Conservation (phyloP, 2,329 filamentous ascomycete genomes). For the Waltergamsia citrina region DNA sequence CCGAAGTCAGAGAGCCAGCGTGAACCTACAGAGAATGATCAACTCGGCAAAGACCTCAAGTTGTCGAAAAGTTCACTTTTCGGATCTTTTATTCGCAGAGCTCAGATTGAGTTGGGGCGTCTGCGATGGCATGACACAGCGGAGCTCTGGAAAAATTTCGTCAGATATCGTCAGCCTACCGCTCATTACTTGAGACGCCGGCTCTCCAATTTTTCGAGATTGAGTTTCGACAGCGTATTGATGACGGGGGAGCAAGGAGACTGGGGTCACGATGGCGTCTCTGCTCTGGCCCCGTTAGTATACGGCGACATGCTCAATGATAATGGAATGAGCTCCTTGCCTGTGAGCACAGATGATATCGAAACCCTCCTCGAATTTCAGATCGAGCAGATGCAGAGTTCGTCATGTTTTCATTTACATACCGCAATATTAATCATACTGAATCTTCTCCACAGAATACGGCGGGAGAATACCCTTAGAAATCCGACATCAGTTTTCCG, state of each 20-base stretch:
- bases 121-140: slow-evolving; percentile 72
- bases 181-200: slow-evolving; percentile 55
- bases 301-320: slow-evolving; percentile 44
- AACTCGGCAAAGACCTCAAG: too few species aligned
- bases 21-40: too few species aligned
- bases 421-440: slow-evolving; percentile 7
- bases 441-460: slow-evolving; percentile 55
- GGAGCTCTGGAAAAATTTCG: slow-evolving; percentile 73
- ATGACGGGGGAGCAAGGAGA: slow-evolving; percentile 37
- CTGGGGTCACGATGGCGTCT: slow-evolving; percentile 32
- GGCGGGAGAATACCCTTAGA: slow-evolving; percentile 70
- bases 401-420: slow-evolving; percentile 10
- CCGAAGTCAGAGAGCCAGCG: slow-evolving; percentile 48
- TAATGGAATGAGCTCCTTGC: slow-evolving; percentile 24
- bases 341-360: slow-evolving; percentile 68
- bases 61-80: slow-evolving; percentile 69
- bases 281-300: slow-evolving; percentile 33
- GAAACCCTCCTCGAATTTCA: slow-evolving; percentile 80
- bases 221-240: slow-evolving; percentile 50
- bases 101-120: slow-evolving; percentile 69
- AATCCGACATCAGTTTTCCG: slow-evolving; percentile 61
- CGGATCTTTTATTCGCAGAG: slow-evolving; percentile 69
- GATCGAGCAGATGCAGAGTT: slow-evolving; percentile 78
- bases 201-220: slow-evolving; percentile 45
- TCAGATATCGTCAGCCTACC: slow-evolving; percentile 71